Percentiles rank a stretch among this genome's conserved stretches.
phyloP scores from a whole-genome alignment of 169 alveolate genomes.

The Eimeria brunetti region DNA sequence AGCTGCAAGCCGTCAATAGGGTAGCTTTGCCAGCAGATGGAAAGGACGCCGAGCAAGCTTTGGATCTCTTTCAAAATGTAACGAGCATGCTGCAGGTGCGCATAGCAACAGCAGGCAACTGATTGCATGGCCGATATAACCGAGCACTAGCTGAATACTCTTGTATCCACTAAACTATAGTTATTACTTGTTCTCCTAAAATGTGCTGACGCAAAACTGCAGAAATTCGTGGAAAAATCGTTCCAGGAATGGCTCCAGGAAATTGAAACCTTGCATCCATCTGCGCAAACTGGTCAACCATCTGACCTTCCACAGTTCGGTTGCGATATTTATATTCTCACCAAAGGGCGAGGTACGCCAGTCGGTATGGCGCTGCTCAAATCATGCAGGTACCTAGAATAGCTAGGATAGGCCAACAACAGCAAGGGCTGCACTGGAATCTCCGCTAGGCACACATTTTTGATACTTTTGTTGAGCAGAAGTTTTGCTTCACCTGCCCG shows the following conservation, averaged over 20 bases:
- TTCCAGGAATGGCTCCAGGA: conserved; percentile 80
- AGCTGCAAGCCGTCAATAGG: conserved; percentile 48
- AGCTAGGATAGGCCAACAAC: neutral
- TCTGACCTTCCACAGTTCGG: conserved; percentile 71
- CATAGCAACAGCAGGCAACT: neutral
- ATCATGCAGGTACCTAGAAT: neutral
- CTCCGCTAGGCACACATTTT: neutral
- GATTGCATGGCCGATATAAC: neutral
- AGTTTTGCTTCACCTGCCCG: neutral
- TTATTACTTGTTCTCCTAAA: neutral
- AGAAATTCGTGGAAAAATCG: conserved; percentile 76
- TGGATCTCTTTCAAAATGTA: conserved; percentile 19
- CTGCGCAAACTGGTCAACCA: conserved; percentile 57
- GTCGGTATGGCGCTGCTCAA: neutral
- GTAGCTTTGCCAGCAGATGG: conserved; percentile 40
- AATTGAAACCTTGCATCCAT: conserved; percentile 72
- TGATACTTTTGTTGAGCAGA: neutral
- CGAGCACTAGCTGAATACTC: neutral
- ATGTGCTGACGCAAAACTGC: neutral
- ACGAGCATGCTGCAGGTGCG: conserved; percentile 43
- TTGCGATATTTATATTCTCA: conserved; percentile 38
- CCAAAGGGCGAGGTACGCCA: conserved; percentile 43
- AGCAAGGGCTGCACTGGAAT: neutral
- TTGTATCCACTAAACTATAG: neutral
- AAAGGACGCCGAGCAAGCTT: conserved; percentile 54